Evolutionary conservation across 176 grass and related monocot species (phyloP), one percentile per base, ranked within the genome.

Genomic region (Neostapfia colusana): DNA sequence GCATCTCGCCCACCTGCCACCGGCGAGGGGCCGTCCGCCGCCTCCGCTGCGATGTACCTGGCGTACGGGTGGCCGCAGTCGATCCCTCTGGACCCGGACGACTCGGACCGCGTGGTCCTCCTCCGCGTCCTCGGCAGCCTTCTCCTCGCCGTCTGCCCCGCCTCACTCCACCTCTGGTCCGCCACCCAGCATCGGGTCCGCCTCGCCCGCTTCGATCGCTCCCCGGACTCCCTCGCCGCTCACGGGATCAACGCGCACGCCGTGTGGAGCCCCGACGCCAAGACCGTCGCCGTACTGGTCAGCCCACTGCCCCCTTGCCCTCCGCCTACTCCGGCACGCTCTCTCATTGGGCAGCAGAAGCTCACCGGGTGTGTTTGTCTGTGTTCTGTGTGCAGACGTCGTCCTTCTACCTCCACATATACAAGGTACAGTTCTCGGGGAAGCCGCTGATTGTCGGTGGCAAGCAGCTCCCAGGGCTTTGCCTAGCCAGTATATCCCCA

Each of bases 131-230:
- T 82, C 62, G 90, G 86, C 78, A 86, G 95, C 76, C 82, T 82
- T 73, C 84, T 98, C 53, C 84, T 98, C 68, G 87, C 84, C 74
- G 91, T 98, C 67, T 85, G 86, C 48, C 85, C 91, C 58, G 86
- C 91, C 51, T 90, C 85, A 72, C 95, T 98, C 75, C 91, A 98
- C 86, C 91, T 98, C 82, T 94, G 95, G 91, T 93, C 91, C 73
- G 54, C 82, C 68, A 79, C 89, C 31, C 91, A 98, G 72, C 95
- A 94, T 63, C 93, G 85, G 82, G 75, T 94, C 63, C 83, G 95
- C 51, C 82, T 98, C 26, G 91, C 89, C 9, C 90, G 84, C 62
- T 81, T 83, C 81, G 79, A 75, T 42, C 86, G 95, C 66, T 90
- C 90, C 58, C 73, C 64, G 56, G 92, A 84, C 21, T 90, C 87